Base-by-base conservation (phyloP, 108 stramenopile genomes). In the Pseudonitzschia pungens region DNA sequence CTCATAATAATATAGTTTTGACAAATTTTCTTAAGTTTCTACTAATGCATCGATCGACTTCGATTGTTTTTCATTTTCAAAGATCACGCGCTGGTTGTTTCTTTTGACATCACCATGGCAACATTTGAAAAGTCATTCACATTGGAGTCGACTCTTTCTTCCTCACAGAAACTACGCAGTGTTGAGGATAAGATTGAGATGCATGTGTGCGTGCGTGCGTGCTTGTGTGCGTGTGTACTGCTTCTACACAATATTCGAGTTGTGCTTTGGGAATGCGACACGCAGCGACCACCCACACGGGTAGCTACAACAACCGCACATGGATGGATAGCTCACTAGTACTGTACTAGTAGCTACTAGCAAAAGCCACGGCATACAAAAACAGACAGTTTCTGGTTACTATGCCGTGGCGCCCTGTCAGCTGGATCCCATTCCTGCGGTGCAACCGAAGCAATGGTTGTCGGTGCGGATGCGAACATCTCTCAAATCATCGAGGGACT, bases 391-490 rank as follows among this genome's bases (percentile, higher is more conserved):
- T 51, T 24, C 11, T 33, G 9, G 16, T 80, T 84, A n/a, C n/a
- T n/a, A 87, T n/a, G 86, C 85, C 65, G 87, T 91, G 77, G 85
- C 81, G 14, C 90, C 90, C 74, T 91, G 90, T 82, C 95, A 92
- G 75, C 83, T 86, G 42, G 84, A 89, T 45, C 96, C 96, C 77
- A 86, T 90, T 31, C 98, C 98, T 0, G 97, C 97, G 7, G 98
- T 99, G 71, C 98, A 99, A 5, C 97, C 98, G 81, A 95, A 99
- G 73, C 98, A 99, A 80, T 98, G 97, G 71, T 97, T 97, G 79
- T 97, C 96, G 29, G 89, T 90, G 57, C 84, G 77, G 16, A 99
- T 93, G 9, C 74, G 53, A 71, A 86, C 60, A 27, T 89, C 75
- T 27, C 69, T 66, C 67, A 99, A 64, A 51, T 96, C 94, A 28